Evolutionary conservation across 495 filamentous ascomycete genomes (phyloP), one percentile per base, ranked within the genome.

Genomic region (Penicillium crystallinum): DNA sequence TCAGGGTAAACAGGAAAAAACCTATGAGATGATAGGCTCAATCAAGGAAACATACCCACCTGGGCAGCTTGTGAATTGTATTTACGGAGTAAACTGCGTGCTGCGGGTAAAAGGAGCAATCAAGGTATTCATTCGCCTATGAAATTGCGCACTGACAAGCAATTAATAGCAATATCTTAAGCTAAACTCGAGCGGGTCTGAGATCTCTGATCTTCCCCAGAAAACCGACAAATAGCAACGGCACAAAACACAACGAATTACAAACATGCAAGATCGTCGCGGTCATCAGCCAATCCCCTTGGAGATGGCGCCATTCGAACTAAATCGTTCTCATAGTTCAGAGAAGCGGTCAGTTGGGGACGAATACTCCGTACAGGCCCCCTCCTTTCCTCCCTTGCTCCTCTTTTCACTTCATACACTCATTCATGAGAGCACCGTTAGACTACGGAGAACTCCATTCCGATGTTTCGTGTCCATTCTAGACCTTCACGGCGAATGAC

Each of bases 401-500:
- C 34, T 35, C 34, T 52, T 19, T 57, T 25, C 46, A 46, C 34
- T 44, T 30, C 37, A 35, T 15, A 15, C 33, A 44, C 17, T 36
- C 44, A 36, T 31, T 41, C 27, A 29, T 44, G 17, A 23, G 14
- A 35, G 12, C 2, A 15, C 18, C 40, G 14, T 3, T 41, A 23
- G 31, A 12, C 37, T 48, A 35, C 17, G 41, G 7, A 14, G 18
- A 33, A 7, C 36, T 2, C 7, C 36, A 4, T 1, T 19, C 6
- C 18, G 9, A 22, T 11, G 2, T 36, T 14, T 31, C 17, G 49
- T 25, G 12, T 34, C 14, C 18, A 27, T 21, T 21, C 49, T 72
- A 78, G n/a, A 82, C 72, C 57, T 84, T 83, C 60, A 96, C 74
- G 48, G 87, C 88, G 70, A 95, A 97, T 57, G 81, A 77, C 82